Evolutionary conservation across 2,329 filamentous ascomycete species (phyloP).

Genomic region (Penicillium sp.): DNA sequence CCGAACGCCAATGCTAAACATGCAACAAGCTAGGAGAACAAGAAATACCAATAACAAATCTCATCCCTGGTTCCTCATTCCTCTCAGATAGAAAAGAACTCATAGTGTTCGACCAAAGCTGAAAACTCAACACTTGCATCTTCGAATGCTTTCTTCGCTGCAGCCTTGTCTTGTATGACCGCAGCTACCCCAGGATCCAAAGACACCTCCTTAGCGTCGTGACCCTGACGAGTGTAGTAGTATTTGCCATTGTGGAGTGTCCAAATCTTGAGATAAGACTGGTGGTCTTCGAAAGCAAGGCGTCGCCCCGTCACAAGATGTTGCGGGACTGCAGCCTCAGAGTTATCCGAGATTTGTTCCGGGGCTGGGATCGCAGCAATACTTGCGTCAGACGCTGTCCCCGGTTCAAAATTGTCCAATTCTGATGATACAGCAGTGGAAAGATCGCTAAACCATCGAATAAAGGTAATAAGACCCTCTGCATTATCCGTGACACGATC

Average conservation of each 20-base stretch:
- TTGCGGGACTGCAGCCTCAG: constrained; percentile 21
- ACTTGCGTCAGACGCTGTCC: background rate
- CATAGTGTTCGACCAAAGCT: background rate
- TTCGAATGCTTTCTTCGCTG: constrained; percentile 5
- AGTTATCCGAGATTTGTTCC: background rate
- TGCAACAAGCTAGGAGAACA: background rate
- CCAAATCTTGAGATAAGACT: constrained; percentile 51
- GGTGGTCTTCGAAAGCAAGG: constrained; percentile 45
- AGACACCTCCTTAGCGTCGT: constrained; percentile 46
- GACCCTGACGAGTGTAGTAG: constrained; percentile 47
- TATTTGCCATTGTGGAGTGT: constrained; percentile 45
- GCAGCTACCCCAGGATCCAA: constrained; percentile 33
- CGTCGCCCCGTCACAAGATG: constrained; percentile 22
- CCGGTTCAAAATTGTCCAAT: background rate
- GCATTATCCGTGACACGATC: constrained; percentile 33
- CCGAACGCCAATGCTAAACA: constrained; percentile 13
- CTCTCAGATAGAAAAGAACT: background rate
- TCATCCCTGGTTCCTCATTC: background rate
- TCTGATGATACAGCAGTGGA: constrained; percentile 16
- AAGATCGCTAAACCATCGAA: constrained; percentile 45
- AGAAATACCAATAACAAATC: background rate
- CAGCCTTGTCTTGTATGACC: constrained; percentile 20
- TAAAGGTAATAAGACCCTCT: constrained; percentile 27
- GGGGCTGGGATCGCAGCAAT: constrained; percentile 8
- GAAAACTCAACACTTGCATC: background rate